Evolutionary conservation across 208 protist genomes (phyloP).

Genomic region (Acanthamoeba castellanii): DNA sequence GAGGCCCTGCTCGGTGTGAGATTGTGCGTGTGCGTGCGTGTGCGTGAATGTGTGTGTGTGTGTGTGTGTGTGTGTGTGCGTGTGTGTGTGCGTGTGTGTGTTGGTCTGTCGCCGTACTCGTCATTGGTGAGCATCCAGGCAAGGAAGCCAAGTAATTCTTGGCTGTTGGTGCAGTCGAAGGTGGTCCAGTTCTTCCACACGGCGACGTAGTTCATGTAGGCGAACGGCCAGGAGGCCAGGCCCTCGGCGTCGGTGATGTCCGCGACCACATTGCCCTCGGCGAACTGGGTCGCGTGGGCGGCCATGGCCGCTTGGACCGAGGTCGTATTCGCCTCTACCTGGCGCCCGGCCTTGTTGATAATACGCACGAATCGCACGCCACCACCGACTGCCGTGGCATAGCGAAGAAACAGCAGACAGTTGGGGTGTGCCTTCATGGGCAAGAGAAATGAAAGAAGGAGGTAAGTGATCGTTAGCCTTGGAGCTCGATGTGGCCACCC

Average conservation of each 20-base stretch:
- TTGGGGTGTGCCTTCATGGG: background rate
- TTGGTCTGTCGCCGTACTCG: background rate
- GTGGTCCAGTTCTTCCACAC: background rate
- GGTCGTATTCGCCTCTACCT: background rate
- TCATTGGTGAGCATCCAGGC: constrained; percentile 5
- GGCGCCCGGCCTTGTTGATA: constrained; percentile 15
- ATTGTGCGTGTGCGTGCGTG: no score
- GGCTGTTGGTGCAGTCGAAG: background rate
- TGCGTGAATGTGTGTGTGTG: no score
- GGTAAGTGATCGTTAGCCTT: no score
- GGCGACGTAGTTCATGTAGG: background rate
- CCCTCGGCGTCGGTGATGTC: background rate
- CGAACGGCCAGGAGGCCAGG: background rate
- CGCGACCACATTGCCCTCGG: background rate
- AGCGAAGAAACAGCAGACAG: background rate
- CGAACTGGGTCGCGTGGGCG: background rate
- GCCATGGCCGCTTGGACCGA: constrained; percentile 53
- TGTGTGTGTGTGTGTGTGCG: no score
- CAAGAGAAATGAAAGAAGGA: background rate
- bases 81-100: no score
- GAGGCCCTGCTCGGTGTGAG: background rate
- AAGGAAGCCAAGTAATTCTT: background rate
- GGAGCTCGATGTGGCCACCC: no score
- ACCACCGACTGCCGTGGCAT: background rate
- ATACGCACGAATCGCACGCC: background rate